phyloP scores from a whole-genome alignment of 2,329 filamentous ascomycete genomes.

The Graphilbum ipis-grandicollis region DNA sequence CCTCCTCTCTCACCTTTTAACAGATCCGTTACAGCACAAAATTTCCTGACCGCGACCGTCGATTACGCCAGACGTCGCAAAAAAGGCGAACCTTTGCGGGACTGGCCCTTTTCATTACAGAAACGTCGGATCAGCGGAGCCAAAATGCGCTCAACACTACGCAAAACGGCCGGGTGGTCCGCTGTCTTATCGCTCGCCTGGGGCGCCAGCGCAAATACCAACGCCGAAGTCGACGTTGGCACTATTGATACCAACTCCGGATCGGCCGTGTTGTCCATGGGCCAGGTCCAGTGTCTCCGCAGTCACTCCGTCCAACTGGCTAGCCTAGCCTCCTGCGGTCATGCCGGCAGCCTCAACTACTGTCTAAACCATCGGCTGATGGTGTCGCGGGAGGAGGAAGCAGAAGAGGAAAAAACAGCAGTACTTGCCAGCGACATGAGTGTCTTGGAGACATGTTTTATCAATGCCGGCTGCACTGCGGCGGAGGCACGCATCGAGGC shows the following conservation, averaged over 20 bases:
- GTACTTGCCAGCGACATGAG: neutral
- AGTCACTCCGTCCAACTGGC: slow-evolving; percentile 21
- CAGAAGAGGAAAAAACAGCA: no score
- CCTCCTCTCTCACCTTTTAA: no score
- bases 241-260: no score
- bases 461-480: slow-evolving; percentile 18
- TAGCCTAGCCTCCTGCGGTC: slow-evolving; percentile 23
- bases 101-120: no score
- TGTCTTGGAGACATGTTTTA: slow-evolving; percentile 20
- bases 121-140: no score
- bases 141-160: neutral
- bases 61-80: no score
- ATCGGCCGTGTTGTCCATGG: slow-evolving; percentile 6
- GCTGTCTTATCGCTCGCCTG: neutral
- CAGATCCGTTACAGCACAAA: no score
- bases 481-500: slow-evolving; percentile 18
- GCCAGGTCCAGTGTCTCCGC: slow-evolving; percentile 21
- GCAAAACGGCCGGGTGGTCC: neutral
- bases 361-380: slow-evolving; percentile 21
- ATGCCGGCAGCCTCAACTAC: slow-evolving; percentile 20
- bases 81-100: no score
- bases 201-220: neutral
- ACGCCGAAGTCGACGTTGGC: no score
- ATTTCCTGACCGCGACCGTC: no score
- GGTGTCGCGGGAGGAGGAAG: no score